phyloP scores from a whole-genome alignment of 768 basidiomycete genomes.

The Coprinellus micaceus region DNA sequence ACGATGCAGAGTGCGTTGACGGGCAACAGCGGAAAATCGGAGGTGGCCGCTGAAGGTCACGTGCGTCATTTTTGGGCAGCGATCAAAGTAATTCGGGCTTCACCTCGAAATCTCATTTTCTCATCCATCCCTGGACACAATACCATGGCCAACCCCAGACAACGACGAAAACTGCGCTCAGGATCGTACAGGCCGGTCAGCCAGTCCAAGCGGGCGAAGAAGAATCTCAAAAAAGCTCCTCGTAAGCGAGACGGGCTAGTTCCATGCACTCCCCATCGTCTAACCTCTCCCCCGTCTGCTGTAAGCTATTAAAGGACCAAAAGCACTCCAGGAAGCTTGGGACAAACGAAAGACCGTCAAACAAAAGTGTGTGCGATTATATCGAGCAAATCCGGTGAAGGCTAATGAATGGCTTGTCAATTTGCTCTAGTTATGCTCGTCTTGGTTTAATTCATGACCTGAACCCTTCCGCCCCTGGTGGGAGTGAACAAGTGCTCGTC shows the following conservation, averaged over 20 bases:
- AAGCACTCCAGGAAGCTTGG: constrained; percentile 81
- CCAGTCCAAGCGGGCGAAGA: constrained; percentile 72
- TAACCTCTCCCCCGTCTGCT: neutral
- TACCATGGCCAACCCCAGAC: constrained; percentile 90
- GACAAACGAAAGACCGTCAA: constrained; percentile 81
- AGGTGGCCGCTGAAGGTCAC: constrained; percentile 28
- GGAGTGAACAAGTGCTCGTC: constrained; percentile 46
- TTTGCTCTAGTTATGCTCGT: constrained; percentile 59
- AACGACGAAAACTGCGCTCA: constrained; percentile 82
- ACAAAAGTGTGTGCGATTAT: constrained; percentile 70
- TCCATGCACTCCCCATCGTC: neutral
- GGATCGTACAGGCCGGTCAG: constrained; percentile 69
- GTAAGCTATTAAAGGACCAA: constrained; percentile 77
- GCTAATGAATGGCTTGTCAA: constrained; percentile 3
- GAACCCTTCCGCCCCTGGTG: constrained; percentile 66
- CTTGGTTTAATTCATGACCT: constrained; percentile 71
- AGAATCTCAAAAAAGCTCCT: constrained; percentile 73
- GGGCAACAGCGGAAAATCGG: constrained; percentile 18
- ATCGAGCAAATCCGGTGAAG: neutral
- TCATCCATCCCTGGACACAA: neutral
- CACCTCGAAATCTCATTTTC: neutral
- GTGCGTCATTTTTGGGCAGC: constrained; percentile 10
- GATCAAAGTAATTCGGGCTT: constrained; percentile 5
- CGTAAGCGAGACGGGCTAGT: constrained; percentile 38
- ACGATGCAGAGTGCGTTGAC: constrained; percentile 11